Percentiles rank a stretch among this genome's conserved stretches.
These are phyloP conservation scores for Vanrija sp. DNA, from an alignment of 1,284 basidiomycete species.

Conservation along the genomic window DNA sequence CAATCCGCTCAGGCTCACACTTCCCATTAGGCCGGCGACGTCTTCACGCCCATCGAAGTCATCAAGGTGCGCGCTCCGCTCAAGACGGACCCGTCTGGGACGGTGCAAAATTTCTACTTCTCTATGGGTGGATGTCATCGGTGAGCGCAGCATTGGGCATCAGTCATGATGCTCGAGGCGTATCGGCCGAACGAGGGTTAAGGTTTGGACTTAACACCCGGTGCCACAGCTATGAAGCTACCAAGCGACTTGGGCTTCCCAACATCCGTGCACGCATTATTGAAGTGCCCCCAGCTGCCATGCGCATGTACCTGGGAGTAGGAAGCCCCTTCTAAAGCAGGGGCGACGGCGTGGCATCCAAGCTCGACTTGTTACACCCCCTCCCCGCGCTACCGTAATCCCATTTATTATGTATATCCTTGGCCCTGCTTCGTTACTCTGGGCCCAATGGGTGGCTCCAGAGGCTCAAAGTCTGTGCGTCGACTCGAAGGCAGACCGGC, in stretches of 20 bases:
- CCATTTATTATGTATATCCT: too few species aligned
- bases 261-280: constrained; percentile 48
- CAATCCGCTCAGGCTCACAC: neutral
- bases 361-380: too few species aligned
- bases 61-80: constrained; percentile 42
- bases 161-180: neutral
- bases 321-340: constrained; percentile 41
- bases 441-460: too few species aligned
- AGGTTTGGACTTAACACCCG: neutral
- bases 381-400: too few species aligned
- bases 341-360: too few species aligned
- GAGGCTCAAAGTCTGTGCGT: too few species aligned
- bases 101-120: constrained; percentile 44
- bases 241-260: constrained; percentile 41
- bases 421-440: too few species aligned
- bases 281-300: constrained; percentile 44
- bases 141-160: neutral
- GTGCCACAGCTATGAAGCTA: constrained; percentile 44
- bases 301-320: constrained; percentile 47
- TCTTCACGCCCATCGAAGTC: constrained; percentile 50
- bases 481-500: too few species aligned
- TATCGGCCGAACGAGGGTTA: neutral
- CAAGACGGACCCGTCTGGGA: constrained; percentile 29
- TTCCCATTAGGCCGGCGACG: constrained; percentile 38
- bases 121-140: constrained; percentile 50